Evolutionary conservation across 78 protist species (phyloP).

Genomic region (Dictyostelium capitatum): DNA sequence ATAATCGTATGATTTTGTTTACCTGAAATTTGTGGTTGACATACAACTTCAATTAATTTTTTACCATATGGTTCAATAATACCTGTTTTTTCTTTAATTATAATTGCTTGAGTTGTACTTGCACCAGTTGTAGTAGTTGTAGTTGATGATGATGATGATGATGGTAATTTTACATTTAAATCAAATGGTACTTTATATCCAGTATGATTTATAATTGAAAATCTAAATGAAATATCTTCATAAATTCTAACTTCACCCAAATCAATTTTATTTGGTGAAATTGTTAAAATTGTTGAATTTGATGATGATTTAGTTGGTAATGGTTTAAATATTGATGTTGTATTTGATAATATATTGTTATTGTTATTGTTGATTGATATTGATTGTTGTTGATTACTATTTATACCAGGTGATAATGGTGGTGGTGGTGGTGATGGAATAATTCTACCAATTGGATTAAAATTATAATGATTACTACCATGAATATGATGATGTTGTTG

Average conservation of each 20-base stretch:
- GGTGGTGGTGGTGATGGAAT: conserved; percentile 25
- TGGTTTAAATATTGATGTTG: conserved; percentile 23
- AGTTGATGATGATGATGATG: neutral
- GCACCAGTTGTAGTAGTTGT: neutral
- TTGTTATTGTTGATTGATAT: neutral
- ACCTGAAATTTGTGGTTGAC: conserved; percentile 77
- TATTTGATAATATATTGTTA: neutral
- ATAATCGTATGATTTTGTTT: conserved; percentile 48
- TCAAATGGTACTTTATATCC: conserved; percentile 48
- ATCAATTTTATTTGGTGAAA: conserved; percentile 49
- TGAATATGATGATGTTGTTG: neutral
- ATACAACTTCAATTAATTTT: conserved; percentile 38
- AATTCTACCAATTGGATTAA: neutral
- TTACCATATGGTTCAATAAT: conserved; percentile 65
- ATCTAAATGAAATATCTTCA: conserved; percentile 67
- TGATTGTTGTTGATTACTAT: neutral
- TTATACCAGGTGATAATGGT: neutral
- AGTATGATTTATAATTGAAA: conserved; percentile 42
- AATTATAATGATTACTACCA: neutral
- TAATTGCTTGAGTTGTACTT: neutral
- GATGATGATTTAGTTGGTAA: neutral
- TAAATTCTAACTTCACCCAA: conserved; percentile 76
- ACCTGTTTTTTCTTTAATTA: conserved; percentile 45
- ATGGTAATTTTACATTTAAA: neutral
- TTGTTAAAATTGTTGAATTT: conserved; percentile 12